phyloP scores from a whole-genome alignment of 2,329 filamentous ascomycete genomes.

The Mollisia scopiformis region DNA sequence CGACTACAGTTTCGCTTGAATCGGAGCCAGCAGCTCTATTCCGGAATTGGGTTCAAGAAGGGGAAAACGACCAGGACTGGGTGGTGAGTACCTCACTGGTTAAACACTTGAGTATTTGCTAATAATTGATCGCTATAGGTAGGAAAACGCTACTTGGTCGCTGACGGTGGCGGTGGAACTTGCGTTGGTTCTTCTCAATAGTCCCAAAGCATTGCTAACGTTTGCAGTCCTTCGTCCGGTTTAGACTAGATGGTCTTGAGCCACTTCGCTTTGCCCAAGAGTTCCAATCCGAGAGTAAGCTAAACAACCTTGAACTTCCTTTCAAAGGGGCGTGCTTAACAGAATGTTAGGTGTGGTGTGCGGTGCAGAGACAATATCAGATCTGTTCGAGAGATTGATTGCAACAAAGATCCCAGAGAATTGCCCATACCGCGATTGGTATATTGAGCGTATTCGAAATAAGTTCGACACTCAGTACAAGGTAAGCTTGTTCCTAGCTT shows the following conservation, averaged over 20 bases:
- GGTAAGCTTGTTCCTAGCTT: no score
- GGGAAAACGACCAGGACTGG: conserved; percentile 1
- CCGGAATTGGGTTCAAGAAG: conserved; percentile 11
- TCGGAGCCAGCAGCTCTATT: conserved; percentile 21
- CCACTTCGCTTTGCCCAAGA: conserved; percentile 15
- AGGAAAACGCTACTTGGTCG: conserved; percentile 12
- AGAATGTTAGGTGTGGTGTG: conserved; percentile 9
- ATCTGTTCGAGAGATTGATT: conserved; percentile 4
- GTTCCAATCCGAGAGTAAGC: conserved; percentile 17
- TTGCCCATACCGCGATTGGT: conserved; percentile 1
- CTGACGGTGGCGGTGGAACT: conserved; percentile 19
- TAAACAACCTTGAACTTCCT: neutral
- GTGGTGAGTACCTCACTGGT: neutral
- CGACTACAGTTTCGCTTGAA: conserved; percentile 12
- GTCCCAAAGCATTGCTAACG: neutral
- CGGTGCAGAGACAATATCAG: conserved; percentile 20
- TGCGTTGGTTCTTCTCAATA: conserved; percentile 9
- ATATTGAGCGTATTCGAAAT: conserved; percentile 3
- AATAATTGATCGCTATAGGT: neutral
- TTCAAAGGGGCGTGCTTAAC: neutral
- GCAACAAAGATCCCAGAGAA: neutral
- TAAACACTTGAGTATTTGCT: neutral
- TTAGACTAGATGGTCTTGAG: conserved; percentile 7
- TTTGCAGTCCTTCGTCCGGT: conserved; percentile 15
- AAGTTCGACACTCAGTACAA: conserved; percentile 13